These are phyloP conservation scores for Penicillium oxalicum DNA, from an alignment of 2,329 filamentous ascomycete genomes.

Conservation along the genomic window DNA sequence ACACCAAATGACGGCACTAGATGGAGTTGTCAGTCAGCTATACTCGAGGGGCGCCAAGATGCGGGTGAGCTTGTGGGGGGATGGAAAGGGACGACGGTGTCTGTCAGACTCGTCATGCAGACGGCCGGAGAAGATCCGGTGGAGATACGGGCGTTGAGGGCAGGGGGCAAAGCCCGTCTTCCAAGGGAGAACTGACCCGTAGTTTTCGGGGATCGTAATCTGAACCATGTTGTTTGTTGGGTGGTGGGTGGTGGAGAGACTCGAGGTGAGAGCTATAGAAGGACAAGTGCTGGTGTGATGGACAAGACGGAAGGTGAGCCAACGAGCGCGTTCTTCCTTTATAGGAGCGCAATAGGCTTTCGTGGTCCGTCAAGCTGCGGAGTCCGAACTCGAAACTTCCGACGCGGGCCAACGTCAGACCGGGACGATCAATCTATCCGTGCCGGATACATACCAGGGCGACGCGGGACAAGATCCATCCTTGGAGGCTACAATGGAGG, in stretches of 20 bases:
- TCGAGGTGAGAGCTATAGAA: neutral
- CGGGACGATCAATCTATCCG: slow-evolving; percentile 12
- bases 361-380: no score
- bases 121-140: no score
- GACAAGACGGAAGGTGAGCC: neutral
- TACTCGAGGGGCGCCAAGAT: neutral
- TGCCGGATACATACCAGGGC: neutral
- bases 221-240: slow-evolving; percentile 29
- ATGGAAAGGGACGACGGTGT: neutral
- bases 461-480: neutral
- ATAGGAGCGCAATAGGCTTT: slow-evolving; percentile 1
- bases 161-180: no score
- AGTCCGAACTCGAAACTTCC: no score
- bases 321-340: slow-evolving; percentile 2
- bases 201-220: slow-evolving; percentile 44
- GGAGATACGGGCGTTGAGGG: no score
- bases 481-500: neutral
- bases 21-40: slow-evolving; percentile 1
- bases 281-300: neutral
- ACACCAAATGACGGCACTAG: slow-evolving; percentile 52
- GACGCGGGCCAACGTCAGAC: neutral
- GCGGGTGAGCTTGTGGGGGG: neutral
- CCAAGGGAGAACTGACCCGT: slow-evolving; percentile 34
- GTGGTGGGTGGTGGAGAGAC: no score
- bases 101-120: neutral